A percentile compares a stretch with the other conserved stretches of the same genome.
phyloP scores from a whole-genome alignment of 495 filamentous ascomycete species.

The Xeromyces bisporus region DNA sequence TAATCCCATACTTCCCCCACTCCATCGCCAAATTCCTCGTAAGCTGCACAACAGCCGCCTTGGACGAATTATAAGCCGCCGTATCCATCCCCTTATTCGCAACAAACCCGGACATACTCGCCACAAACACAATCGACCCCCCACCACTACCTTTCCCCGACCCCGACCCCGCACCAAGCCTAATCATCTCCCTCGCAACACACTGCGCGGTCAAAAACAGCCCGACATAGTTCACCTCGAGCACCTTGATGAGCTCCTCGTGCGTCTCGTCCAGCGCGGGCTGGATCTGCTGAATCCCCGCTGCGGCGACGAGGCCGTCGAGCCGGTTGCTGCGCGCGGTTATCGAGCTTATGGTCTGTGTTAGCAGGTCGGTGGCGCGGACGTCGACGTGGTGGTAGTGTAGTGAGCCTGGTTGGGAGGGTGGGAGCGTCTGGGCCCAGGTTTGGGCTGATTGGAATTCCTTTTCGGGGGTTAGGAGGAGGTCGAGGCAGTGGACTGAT shows the following conservation, averaged over 20 bases:
- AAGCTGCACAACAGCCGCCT: constrained; percentile 51
- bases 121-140: constrained; percentile 30
- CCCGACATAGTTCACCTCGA: constrained; percentile 20
- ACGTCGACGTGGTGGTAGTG: too few species aligned
- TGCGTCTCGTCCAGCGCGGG: constrained; percentile 25
- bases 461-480: too few species aligned
- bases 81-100: constrained; percentile 54
- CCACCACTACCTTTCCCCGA: constrained; percentile 26
- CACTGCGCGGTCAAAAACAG: constrained; percentile 27
- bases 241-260: constrained; percentile 25
- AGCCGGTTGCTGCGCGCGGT: too few species aligned
- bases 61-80: constrained; percentile 60
- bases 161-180: constrained; percentile 25
- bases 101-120: constrained; percentile 31
- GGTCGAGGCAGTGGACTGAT: too few species aligned
- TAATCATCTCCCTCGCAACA: constrained; percentile 31
- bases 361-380: too few species aligned
- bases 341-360: too few species aligned
- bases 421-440: too few species aligned
- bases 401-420: too few species aligned
- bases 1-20: constrained; percentile 22
- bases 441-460: too few species aligned
- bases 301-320: constrained; percentile 25
- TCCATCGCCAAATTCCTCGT: constrained; percentile 53
- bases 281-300: constrained; percentile 22